Evolutionary conservation across 768 basidiomycete species (phyloP).

Genomic region (Macrocybe gigantea): DNA sequence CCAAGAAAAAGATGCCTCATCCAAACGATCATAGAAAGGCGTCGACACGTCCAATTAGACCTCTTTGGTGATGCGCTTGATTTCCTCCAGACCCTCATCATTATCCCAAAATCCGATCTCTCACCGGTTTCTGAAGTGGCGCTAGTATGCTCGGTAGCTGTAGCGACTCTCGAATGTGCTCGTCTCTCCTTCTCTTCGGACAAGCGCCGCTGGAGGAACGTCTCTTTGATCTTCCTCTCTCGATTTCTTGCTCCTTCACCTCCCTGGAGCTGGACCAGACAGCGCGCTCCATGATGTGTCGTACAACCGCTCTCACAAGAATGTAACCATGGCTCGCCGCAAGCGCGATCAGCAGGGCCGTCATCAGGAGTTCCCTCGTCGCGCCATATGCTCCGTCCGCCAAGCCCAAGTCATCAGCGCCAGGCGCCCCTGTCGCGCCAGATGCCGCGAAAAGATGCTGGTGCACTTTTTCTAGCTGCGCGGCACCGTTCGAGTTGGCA

Average conservation of each 20-base stretch:
- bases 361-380: slow-evolving; percentile 48
- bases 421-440: not conserved
- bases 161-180: slow-evolving; percentile 25
- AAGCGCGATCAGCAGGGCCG: slow-evolving; percentile 69
- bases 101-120: slow-evolving; percentile 52
- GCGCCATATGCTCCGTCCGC: slow-evolving; percentile 20
- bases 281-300: slow-evolving; percentile 68
- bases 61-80: slow-evolving; percentile 60
- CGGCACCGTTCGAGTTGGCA: slow-evolving; percentile 3
- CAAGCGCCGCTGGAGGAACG: slow-evolving; percentile 26
- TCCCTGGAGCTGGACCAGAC: slow-evolving; percentile 74
- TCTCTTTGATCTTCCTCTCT: slow-evolving; percentile 42
- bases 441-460: slow-evolving; percentile 18
- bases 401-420: slow-evolving; percentile 6
- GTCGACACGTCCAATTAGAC: slow-evolving; percentile 10
- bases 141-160: slow-evolving; percentile 15
- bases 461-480: slow-evolving; percentile 21
- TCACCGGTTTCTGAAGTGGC: slow-evolving; percentile 13
- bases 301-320: slow-evolving; percentile 51
- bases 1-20: no score
- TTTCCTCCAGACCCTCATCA: slow-evolving; percentile 74
- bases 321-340: slow-evolving; percentile 86
- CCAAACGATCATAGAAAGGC: no score
- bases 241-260: slow-evolving; percentile 47
- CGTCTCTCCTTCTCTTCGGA: slow-evolving; percentile 12